Base-by-base conservation (phyloP, 148 eudicot species). In the Camellia lanceoleosa region DNA sequence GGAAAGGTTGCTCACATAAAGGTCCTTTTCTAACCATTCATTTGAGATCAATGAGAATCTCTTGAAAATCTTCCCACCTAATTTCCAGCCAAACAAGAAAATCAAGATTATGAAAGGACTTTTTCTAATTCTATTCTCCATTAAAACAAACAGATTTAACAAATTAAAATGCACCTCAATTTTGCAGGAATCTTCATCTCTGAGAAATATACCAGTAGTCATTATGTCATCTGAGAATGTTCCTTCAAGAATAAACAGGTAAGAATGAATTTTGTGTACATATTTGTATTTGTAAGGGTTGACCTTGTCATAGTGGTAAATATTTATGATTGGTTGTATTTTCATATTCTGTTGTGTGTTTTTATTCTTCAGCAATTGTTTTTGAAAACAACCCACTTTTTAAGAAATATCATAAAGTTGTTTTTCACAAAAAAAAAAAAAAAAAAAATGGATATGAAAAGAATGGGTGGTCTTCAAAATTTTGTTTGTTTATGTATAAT, bases 161-260 rank as follows among this genome's bases (percentile, higher is more conserved):
- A 12, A 74, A 74, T 43, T 69, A 15, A 1, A 38, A 47, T 82
- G 71, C 58, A 62, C 15, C 30, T 71, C 46, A 2, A 38, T 71
- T 82, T 71, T 82, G 86, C 97, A 96, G 98, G 94, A 92, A 86
- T 96, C 98, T 23, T 88, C 97, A 41, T 76, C 88, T 80, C 88
- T 93, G 78, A 91, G 87, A 81, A 79, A 96, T 81, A 96, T 96
- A 88, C 99, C 99, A 15, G 98, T 96, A 51, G 97, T 94, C 55
- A 93, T 96, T 66, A 96, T 96, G 99, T 96, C 99, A 61, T 96
- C 99, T 60, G 99, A 96, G 83, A 89, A 96, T 90, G 95, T 92
- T 58, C 97, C 98, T 73, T 91, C 98, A 79, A 92, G 99, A 78
- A 93, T 96, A 80, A 90, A 65, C 86, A 92, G 98, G 99, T 93